phyloP scores from a whole-genome alignment of 2,329 filamentous ascomycete species.

The Zarea fungicola region DNA sequence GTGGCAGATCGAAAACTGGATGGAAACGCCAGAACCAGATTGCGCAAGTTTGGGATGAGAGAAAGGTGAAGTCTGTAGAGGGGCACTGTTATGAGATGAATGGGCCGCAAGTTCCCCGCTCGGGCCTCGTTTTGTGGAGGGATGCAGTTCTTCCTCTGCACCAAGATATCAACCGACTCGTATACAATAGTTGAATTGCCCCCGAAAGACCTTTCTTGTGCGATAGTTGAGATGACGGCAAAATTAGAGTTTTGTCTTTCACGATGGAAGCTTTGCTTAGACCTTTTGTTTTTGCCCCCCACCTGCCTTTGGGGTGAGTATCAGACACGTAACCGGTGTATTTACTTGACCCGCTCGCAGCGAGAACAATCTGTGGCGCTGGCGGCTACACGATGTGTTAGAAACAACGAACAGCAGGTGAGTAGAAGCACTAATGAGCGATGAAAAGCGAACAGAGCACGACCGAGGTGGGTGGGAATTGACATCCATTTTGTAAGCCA shows the following conservation, averaged over 20 bases:
- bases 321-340: not conserved
- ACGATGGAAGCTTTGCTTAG: not conserved
- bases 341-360: not conserved
- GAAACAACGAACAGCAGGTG: not conserved
- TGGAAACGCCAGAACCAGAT: constrained; percentile 6
- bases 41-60: not conserved
- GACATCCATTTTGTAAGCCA: not conserved
- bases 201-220: too few species aligned
- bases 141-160: not conserved
- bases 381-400: not conserved
- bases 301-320: not conserved
- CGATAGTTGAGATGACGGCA: too few species aligned
- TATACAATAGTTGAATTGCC: not conserved
- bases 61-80: constrained; percentile 7
- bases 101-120: constrained; percentile 11
- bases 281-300: not conserved
- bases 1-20: not conserved
- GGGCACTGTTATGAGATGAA: constrained; percentile 8
- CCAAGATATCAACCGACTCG: constrained; percentile 3
- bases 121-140: constrained; percentile 12
- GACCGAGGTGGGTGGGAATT: not conserved
- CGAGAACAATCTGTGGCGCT: constrained; percentile 1
- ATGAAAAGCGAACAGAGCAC: not conserved
- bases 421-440: not conserved
- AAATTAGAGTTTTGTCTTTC: not conserved